Percentiles rank a stretch among this genome's conserved stretches.
These are phyloP conservation scores for Lathyrus tuberosus DNA, from an alignment of 306 rosid genomes.

Conservation along the genomic window DNA sequence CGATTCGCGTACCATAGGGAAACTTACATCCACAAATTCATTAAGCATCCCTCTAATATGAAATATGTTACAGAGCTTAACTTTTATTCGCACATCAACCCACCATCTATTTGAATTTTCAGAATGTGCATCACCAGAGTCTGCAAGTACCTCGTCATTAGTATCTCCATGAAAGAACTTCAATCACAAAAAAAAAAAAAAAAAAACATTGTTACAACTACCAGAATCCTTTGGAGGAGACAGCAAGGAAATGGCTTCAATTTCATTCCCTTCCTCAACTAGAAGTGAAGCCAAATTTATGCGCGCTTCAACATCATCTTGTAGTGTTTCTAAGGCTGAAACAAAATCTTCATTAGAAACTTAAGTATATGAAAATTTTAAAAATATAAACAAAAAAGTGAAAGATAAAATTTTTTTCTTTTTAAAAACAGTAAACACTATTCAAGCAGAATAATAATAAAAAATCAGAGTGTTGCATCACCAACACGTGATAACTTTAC, in stretches of 20 bases:
- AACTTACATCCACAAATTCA: conserved; percentile 49
- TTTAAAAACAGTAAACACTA: not conserved
- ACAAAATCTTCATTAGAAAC: conserved; percentile 38
- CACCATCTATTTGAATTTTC: conserved; percentile 75
- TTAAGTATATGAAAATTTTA: conserved; percentile 16
- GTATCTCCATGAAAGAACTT: conserved; percentile 19
- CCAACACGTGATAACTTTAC: conserved; percentile 17
- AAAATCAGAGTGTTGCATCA: conserved; percentile 29
- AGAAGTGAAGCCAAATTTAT: conserved; percentile 82
- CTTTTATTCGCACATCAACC: conserved; percentile 54
- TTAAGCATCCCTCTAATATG: conserved; percentile 48
- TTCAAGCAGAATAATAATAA: conserved; percentile 32
- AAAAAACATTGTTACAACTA: conserved; percentile 41
- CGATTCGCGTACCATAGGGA: conserved; percentile 55
- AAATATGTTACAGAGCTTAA: conserved; percentile 54
- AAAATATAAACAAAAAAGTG: not conserved
- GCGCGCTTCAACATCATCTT: conserved; percentile 72
- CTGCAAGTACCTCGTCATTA: conserved; percentile 49
- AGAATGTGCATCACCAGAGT: conserved; percentile 51
- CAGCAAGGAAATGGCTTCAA: conserved; percentile 77
- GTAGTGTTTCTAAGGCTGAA: conserved; percentile 67
- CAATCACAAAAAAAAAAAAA: conserved; percentile 36
- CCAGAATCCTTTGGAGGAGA: conserved; percentile 68
- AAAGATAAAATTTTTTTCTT: not conserved
- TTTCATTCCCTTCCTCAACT: conserved; percentile 74